Evolutionary conservation across 2,329 filamentous ascomycete genomes (phyloP).

Genomic region (Diaporthe sp.): DNA sequence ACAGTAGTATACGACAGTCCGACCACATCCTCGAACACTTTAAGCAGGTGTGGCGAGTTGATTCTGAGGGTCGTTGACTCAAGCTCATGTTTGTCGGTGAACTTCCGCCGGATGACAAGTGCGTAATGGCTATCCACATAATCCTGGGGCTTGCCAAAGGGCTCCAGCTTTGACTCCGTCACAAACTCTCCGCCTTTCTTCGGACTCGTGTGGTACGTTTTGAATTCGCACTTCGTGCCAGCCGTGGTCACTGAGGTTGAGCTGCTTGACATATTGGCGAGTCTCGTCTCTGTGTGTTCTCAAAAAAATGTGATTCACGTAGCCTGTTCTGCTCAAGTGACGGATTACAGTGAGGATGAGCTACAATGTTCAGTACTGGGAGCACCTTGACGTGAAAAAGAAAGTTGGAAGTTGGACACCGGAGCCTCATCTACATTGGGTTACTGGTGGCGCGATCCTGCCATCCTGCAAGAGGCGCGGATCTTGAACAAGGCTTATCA

Average conservation of each 20-base stretch:
- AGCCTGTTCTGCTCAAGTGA: accelerated
- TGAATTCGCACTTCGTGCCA: constrained; percentile 12
- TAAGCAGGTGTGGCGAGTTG: constrained; percentile 1
- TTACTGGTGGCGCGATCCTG: neutral
- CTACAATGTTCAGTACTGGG: neutral
- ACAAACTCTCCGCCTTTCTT: neutral
- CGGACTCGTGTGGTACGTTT: neutral
- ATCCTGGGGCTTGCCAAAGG: neutral
- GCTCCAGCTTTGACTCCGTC: neutral
- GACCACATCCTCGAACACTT: neutral
- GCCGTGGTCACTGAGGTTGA: neutral
- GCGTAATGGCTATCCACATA: neutral
- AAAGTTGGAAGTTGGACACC: neutral
- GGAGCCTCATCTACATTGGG: neutral
- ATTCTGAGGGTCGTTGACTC: neutral
- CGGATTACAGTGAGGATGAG: no score
- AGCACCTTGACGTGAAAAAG: neutral
- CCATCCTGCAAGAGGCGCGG: neutral
- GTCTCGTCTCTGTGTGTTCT: neutral
- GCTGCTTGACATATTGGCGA: neutral
- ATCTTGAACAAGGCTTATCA: neutral
- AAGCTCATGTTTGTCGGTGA: constrained; percentile 7
- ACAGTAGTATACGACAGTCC: neutral
- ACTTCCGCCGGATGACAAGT: neutral
- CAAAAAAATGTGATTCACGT: neutral